These are phyloP conservation scores for Halophytophthora polymorphica DNA, from an alignment of 352 stramenopile species.

Conservation along the genomic window DNA sequence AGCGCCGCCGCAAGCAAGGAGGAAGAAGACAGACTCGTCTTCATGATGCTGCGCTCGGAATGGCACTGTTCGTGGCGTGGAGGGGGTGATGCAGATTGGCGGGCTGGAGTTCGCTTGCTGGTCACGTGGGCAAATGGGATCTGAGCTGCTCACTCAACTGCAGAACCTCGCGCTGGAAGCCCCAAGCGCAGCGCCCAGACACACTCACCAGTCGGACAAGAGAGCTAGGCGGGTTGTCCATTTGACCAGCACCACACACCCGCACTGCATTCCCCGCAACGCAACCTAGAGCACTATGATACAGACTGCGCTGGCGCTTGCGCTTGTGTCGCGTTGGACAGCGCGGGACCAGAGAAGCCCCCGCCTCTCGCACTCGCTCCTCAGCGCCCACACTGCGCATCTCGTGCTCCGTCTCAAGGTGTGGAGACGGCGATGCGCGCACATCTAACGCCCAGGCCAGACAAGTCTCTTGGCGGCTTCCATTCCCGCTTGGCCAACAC, in stretches of 20 bases:
- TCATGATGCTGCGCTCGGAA: conserved; percentile 11
- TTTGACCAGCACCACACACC: too few species aligned
- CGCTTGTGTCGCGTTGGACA: too few species aligned
- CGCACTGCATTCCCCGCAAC: too few species aligned
- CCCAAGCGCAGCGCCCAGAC: background rate
- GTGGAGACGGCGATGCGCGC: too few species aligned
- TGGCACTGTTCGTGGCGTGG: background rate
- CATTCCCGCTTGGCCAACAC: background rate
- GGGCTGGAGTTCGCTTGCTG: conserved; percentile 5
- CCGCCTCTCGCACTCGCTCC: too few species aligned
- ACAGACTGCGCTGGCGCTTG: too few species aligned
- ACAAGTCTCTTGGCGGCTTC: background rate
- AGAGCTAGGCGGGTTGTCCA: too few species aligned
- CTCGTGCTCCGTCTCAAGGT: too few species aligned
- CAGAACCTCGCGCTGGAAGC: background rate
- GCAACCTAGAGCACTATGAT: too few species aligned
- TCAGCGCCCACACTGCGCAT: too few species aligned
- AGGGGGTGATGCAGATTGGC: background rate
- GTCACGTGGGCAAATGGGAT: conserved; percentile 18
- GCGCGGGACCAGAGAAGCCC: too few species aligned
- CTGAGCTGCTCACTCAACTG: conserved; percentile 12
- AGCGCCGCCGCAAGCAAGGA: conserved; percentile 6
- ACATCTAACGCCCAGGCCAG: background rate
- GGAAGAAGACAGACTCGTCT: conserved; percentile 4
- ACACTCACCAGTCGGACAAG: too few species aligned